Evolutionary conservation across 495 filamentous ascomycete species (phyloP).

Genomic region (Letharia lupina): DNA sequence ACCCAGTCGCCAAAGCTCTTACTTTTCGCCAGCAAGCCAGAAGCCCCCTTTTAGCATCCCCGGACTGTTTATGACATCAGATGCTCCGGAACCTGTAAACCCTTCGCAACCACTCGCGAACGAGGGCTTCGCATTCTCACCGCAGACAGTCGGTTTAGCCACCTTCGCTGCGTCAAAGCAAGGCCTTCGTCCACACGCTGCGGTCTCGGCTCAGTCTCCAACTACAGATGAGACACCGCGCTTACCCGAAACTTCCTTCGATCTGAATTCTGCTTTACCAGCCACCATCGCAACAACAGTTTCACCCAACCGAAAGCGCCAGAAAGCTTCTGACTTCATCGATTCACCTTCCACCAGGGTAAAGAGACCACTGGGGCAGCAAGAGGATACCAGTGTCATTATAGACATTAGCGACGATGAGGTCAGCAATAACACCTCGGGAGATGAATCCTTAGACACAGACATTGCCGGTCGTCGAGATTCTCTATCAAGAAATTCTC

Average conservation of each 20-base stretch:
- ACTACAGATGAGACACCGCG: no score
- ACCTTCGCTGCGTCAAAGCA: background rate
- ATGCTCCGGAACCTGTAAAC: conserved; percentile 8
- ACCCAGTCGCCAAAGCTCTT: conserved; percentile 21
- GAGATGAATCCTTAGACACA: conserved; percentile 32
- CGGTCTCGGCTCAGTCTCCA: background rate
- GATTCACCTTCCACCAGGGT: conserved; percentile 42
- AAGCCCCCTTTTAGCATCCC: conserved; percentile 38
- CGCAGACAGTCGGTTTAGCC: background rate
- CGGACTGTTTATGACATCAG: conserved; percentile 44
- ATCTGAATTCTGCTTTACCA: background rate
- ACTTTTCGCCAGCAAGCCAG: conserved; percentile 22
- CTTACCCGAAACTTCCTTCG: background rate
- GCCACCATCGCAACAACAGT: background rate
- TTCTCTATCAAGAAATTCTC: conserved; percentile 21
- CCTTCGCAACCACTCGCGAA: background rate
- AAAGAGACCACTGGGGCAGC: conserved; percentile 55
- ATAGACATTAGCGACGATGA: conserved; percentile 77
- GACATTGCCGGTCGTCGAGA: conserved; percentile 38
- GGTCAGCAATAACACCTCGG: conserved; percentile 33
- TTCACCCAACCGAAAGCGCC: conserved; percentile 52
- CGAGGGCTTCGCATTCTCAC: background rate
- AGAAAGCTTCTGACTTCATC: conserved; percentile 75
- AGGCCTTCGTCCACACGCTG: background rate
- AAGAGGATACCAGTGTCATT: conserved; percentile 32